Percentiles rank a stretch among this genome's conserved stretches.
These are phyloP conservation scores for Chlorella sp. DNA, from an alignment of 139 green algal species.

Conservation along the genomic window DNA sequence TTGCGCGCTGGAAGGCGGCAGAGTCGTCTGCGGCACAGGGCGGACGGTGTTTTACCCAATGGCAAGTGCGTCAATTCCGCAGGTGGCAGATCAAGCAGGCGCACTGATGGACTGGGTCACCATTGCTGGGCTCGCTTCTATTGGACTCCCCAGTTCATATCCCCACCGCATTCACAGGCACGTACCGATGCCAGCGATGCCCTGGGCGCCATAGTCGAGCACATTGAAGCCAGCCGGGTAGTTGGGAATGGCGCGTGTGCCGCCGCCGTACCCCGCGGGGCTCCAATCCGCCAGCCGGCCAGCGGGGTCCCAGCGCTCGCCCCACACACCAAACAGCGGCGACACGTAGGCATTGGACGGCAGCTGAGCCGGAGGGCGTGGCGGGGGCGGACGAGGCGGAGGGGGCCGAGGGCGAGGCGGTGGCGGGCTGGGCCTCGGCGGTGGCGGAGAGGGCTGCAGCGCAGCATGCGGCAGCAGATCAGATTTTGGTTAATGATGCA, in stretches of 20 bases:
- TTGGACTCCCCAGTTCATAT: too few relatives aligned
- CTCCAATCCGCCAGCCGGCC: neutral
- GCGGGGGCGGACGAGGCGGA: neutral
- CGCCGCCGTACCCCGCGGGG: neutral
- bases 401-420: neutral
- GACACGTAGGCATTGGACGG: neutral
- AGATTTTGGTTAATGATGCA: too few relatives aligned
- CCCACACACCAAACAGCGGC: neutral
- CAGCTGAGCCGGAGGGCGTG: neutral
- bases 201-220: neutral
- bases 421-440: neutral
- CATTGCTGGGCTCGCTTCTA: too few relatives aligned
- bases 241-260: neutral
- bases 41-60: too few relatives aligned
- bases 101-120: too few relatives aligned
- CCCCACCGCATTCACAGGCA: too few relatives aligned
- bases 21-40: neutral
- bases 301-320: neutral
- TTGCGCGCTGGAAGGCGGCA: neutral
- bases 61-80: too few relatives aligned
- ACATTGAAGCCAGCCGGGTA: constrained; percentile 6
- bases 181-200: too few relatives aligned
- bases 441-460: too few relatives aligned
- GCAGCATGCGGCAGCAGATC: too few relatives aligned
- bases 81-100: too few relatives aligned